Base-by-base conservation (phyloP, 192 early-diverging fungal genomes). In the Coemansia sp. region DNA sequence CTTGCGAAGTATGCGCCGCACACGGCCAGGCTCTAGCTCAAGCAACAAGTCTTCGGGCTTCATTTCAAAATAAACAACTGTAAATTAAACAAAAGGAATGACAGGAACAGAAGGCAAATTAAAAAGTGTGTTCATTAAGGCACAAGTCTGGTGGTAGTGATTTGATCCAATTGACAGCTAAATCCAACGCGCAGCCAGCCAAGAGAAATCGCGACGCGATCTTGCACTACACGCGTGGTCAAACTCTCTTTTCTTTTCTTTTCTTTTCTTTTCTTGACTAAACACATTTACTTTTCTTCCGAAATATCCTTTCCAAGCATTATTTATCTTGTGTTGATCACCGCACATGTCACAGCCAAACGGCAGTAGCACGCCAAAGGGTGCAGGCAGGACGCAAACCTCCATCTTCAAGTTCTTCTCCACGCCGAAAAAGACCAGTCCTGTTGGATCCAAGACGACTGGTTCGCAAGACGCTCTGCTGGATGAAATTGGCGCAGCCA, bases 401-500 rank as follows among this genome's bases (percentile, higher is more conserved):
- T 75, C 72, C 10, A 64, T 83, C 39, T 72, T 78, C 44, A 83
- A 73, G 73, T 83, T 83, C 61, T 83, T 83, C 32, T 27, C 50
- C 12, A 78, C 80, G 1, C 75, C 70, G 29, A 78, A 72, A 29
- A 70, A 60, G 50, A 31, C 62, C 15, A 48, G 41, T 6, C 51
- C 39, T 15, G 36, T 21, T 7, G 27, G 51, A 36, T 31, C 41
- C 23, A 64, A 65, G 23, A 38, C 53, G 6, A 62, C 42, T 6
- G 75, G 77, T 69, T 77, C 80, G n/a, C 76, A 83, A 62, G 80
- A 83, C 23, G 80, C 58, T 27, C 46, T 78, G 45, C 67, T 83
- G 14, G 66, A 61, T 19, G 57, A 75, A 17, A 61, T 51, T 29
- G 70, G 27, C 48, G 66, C 23, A 4, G 39, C 67, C 46, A 72